Evolutionary conservation across 2,329 filamentous ascomycete genomes (phyloP).

Genomic region (Clonostachys rhizophaga): DNA sequence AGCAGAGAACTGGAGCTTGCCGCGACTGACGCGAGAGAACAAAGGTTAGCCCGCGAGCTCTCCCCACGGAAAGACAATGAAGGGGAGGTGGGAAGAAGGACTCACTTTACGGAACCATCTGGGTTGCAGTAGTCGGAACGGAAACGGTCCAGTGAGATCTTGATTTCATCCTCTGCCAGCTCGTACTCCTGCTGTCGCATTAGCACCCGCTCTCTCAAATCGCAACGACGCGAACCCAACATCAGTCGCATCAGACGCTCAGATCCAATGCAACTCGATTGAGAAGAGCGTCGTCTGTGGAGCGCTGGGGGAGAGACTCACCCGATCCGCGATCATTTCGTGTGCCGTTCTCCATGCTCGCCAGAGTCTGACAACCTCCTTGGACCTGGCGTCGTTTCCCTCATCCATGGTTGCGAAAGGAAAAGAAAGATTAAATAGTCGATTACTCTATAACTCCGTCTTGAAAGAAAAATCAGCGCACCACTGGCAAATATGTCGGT

Average conservation of each 20-base stretch:
- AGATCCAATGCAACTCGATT: background rate
- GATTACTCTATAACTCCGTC: no score
- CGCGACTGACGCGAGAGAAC: constrained; percentile 52
- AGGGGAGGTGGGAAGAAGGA: background rate
- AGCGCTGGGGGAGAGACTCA: constrained; percentile 38
- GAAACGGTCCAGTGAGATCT: constrained; percentile 82
- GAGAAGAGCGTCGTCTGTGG: background rate
- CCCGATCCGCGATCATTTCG: constrained; percentile 90
- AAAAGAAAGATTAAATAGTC: no score
- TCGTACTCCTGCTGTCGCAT: constrained; percentile 71
- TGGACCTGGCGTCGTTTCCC: constrained; percentile 44
- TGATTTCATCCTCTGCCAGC: constrained; percentile 82
- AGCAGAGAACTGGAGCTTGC: constrained; percentile 82
- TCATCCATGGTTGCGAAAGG: constrained; percentile 24
- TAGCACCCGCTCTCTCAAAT: background rate
- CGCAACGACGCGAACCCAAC: background rate
- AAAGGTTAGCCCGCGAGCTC: background rate
- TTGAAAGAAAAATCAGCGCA: no score
- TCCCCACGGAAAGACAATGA: constrained; percentile 1
- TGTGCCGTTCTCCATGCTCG: constrained; percentile 89
- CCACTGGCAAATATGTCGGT: no score
- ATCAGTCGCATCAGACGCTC: no score
- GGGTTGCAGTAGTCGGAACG: constrained; percentile 64
- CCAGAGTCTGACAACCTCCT: constrained; percentile 70
- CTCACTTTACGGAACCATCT: constrained; percentile 74